Evolutionary conservation across 768 basidiomycete genomes (phyloP), one percentile per base, ranked within the genome.

Genomic region (Auricularia cornea): DNA sequence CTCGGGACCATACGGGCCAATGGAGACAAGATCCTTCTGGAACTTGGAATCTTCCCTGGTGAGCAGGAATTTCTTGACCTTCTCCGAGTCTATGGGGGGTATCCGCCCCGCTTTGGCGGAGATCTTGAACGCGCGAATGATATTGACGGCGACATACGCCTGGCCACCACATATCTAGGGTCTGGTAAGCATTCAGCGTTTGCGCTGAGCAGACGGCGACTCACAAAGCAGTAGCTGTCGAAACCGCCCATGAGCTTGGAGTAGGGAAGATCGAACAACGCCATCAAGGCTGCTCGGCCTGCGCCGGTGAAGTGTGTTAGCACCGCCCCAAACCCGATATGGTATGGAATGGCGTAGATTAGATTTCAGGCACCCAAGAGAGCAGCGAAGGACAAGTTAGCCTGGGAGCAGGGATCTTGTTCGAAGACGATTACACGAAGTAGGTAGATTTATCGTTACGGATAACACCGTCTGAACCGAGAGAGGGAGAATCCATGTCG

Each of bases 191-290:
- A 8, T 14, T 10, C 35, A 10, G 16, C 44, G 44, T 20, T 20
- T 23, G 44, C 23, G 3, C 20, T 2, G 11, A 18, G 5, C 6
- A 14, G 20, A 20, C 20, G 44, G 38, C 8, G 44, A 57, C 11
- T 14, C 26, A 57, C 54, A 31, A 57, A 57, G 54, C 54, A 57
- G 30, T 31, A 57, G 54, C 54, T 57, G 28, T 74, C 62, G 69
- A 62, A 6, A 68, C 73, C 3, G 64, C 56, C 14, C 67, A 59
- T 2, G 44, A 38, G 35, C 35, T 38, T 38, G 35, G 35, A 38
- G 16, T 10, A 38, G 16, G 35, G 35, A 38, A 38, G 35, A 38
- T 38, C 35, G 35, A 38, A 38, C 35, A 10, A 14, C 35, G 35
- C 35, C 10, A 14, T 38, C 10, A 38, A 38, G 8, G 35, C 35